These are phyloP conservation scores for Pyronema omphalodes DNA, from an alignment of 495 filamentous ascomycete species.

Conservation along the genomic window DNA sequence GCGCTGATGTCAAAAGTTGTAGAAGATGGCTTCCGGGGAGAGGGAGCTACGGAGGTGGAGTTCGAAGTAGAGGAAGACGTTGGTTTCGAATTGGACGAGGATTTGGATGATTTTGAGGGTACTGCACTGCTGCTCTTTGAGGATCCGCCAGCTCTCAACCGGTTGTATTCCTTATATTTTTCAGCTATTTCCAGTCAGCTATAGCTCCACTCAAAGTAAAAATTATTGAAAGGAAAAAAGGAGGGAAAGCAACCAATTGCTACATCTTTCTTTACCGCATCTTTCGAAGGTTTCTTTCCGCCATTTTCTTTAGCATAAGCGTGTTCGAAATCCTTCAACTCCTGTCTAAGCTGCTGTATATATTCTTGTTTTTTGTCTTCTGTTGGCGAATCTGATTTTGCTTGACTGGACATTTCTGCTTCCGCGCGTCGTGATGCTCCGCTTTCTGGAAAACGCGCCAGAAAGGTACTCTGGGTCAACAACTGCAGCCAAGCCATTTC, in stretches of 20 bases:
- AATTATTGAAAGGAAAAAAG: neutral
- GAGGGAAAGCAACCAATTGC: constrained; percentile 43
- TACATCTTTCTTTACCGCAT: constrained; percentile 71
- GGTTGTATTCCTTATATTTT: constrained; percentile 75
- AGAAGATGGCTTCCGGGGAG: neutral
- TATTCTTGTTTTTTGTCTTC: neutral
- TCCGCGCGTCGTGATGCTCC: neutral
- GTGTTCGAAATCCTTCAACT: constrained; percentile 77
- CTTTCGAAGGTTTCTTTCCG: constrained; percentile 59
- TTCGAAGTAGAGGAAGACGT: neutral
- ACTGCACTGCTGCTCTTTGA: neutral
- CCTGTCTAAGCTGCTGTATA: constrained; percentile 36
- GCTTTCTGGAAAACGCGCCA: neutral
- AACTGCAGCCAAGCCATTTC: neutral
- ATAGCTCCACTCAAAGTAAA: neutral
- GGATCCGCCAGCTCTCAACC: neutral
- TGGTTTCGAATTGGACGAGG: constrained; percentile 2
- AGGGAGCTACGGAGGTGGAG: neutral
- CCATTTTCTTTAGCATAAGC: constrained; percentile 48
- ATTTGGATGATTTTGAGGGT: constrained; percentile 1
- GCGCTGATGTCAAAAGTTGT: neutral
- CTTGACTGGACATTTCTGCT: neutral
- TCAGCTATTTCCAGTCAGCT: constrained; percentile 33
- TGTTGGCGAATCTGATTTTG: constrained; percentile 3
- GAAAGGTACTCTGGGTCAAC: neutral